Conservation (phyloP, 2,329 filamentous ascomycete genomes). For the Leptographium radiaticola region DNA sequence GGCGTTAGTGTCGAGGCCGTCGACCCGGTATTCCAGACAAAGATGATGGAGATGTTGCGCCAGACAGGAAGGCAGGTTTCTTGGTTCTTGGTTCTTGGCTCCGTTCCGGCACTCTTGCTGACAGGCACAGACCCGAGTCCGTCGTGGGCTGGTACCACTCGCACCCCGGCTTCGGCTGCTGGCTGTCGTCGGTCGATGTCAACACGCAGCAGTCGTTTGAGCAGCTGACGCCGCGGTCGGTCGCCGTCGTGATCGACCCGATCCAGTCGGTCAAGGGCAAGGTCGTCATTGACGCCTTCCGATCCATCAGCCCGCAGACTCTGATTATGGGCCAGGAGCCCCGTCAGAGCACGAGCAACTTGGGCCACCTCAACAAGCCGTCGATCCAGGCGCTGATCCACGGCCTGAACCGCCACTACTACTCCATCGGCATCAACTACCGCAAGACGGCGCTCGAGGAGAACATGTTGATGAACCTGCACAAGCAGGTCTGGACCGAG, state of each 20-base stretch:
- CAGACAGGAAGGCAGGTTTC: slow-evolving; percentile 74
- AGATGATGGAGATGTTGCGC: slow-evolving; percentile 99
- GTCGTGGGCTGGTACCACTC: slow-evolving; percentile 99
- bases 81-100: not conserved
- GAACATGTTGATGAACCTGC: slow-evolving; percentile 99
- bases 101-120: not conserved
- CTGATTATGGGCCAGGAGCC: slow-evolving; percentile 97
- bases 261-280: slow-evolving; percentile 99
- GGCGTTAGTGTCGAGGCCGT: slow-evolving; percentile 97
- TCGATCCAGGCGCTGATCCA: slow-evolving; percentile 99
- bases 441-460: slow-evolving; percentile 94
- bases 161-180: slow-evolving; percentile 97
- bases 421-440: slow-evolving; percentile 97
- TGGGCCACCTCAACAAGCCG: slow-evolving; percentile 96
- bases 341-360: slow-evolving; percentile 91
- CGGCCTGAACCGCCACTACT: slow-evolving; percentile 96
- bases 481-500: slow-evolving; percentile 99
- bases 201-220: slow-evolving; percentile 99
- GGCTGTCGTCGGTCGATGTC: slow-evolving; percentile 97
- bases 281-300: slow-evolving; percentile 98
- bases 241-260: slow-evolving; percentile 94
- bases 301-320: slow-evolving; percentile 93
- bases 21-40: slow-evolving; percentile 96
- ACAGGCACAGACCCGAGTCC: slow-evolving; percentile 61
- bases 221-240: slow-evolving; percentile 89